These are phyloP conservation scores for Sophora flavescens DNA, from an alignment of 306 rosid genomes.

Conservation along the genomic window DNA sequence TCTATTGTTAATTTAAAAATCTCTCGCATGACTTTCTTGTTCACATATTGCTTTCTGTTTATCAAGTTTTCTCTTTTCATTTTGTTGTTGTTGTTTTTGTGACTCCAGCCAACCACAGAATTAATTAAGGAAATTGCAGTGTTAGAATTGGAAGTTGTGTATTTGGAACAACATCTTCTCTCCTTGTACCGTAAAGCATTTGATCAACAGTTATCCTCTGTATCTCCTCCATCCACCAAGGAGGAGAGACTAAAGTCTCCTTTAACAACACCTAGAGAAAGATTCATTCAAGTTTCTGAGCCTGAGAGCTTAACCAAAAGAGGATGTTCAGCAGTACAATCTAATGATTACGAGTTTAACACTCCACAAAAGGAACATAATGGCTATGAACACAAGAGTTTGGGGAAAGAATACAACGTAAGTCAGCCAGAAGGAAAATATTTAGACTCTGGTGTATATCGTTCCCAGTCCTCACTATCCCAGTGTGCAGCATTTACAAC, in stretches of 20 bases:
- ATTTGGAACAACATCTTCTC: constrained; percentile 95
- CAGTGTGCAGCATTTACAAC: constrained; percentile 57
- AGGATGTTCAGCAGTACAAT: constrained; percentile 60
- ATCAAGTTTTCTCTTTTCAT: neutral
- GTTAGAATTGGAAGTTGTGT: constrained; percentile 85
- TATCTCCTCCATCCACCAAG: constrained; percentile 58
- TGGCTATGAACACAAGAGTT: constrained; percentile 46
- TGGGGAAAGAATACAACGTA: constrained; percentile 47
- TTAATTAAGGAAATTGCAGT: constrained; percentile 88
- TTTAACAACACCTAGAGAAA: constrained; percentile 53
- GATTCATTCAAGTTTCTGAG: constrained; percentile 50
- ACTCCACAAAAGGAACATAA: constrained; percentile 50
- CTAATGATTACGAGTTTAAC: constrained; percentile 50
- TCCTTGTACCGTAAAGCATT: constrained; percentile 87
- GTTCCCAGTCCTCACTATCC: constrained; percentile 82
- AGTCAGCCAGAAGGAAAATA: constrained; percentile 59
- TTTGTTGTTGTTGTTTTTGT: constrained; percentile 1
- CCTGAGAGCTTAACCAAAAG: constrained; percentile 48
- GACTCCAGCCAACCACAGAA: constrained; percentile 81
- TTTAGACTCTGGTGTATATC: constrained; percentile 68
- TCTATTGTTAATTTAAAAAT: neutral
- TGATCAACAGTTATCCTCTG: constrained; percentile 63
- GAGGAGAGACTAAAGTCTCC: constrained; percentile 61
- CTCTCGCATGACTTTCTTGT: constrained; percentile 22
- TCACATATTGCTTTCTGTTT: constrained; percentile 16